Conservation (phyloP, 2,329 filamentous ascomycete species). For the Colletotrichum agaves region DNA sequence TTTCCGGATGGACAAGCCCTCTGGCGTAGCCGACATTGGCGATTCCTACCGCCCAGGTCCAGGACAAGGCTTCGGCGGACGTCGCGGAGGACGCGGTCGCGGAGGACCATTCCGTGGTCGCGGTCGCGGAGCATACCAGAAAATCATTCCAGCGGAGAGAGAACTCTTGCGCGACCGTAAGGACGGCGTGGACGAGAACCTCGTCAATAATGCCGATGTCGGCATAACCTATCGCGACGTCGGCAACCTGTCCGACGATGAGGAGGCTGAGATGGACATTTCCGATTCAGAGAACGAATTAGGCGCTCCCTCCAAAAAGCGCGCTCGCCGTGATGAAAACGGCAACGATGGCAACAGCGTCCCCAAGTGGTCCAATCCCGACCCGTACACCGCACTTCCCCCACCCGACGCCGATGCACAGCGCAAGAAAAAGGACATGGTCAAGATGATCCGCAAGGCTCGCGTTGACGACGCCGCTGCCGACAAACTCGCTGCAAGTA, state of each 20-base stretch:
- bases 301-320: conserved; percentile 55
- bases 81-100: conserved; percentile 33
- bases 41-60: conserved; percentile 47
- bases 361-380: conserved; percentile 95
- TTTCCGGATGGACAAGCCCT: conserved; percentile 64
- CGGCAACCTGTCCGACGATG: conserved; percentile 70
- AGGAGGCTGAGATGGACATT: conserved; percentile 73
- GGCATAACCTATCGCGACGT: conserved; percentile 64
- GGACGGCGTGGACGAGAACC: conserved; percentile 55
- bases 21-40: conserved; percentile 54
- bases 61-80: conserved; percentile 20
- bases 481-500: conserved; percentile 61
- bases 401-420: conserved; percentile 75
- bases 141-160: conserved; percentile 57
- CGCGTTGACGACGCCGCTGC: conserved; percentile 67
- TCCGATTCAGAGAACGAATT: conserved; percentile 59
- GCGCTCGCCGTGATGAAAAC: conserved; percentile 48
- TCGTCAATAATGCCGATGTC: conserved; percentile 56
- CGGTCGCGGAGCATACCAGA: conserved; percentile 40
- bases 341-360: conserved; percentile 54
- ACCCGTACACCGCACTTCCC: conserved; percentile 89
- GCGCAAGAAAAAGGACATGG: conserved; percentile 84
- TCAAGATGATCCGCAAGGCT: conserved; percentile 91
- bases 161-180: conserved; percentile 56
- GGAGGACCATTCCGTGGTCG: conserved; percentile 44